Percentiles rank a stretch among this genome's conserved stretches.
Evolutionary conservation across 2,329 filamentous ascomycete species (phyloP).

Genomic region (Colletotrichum navitas): DNA sequence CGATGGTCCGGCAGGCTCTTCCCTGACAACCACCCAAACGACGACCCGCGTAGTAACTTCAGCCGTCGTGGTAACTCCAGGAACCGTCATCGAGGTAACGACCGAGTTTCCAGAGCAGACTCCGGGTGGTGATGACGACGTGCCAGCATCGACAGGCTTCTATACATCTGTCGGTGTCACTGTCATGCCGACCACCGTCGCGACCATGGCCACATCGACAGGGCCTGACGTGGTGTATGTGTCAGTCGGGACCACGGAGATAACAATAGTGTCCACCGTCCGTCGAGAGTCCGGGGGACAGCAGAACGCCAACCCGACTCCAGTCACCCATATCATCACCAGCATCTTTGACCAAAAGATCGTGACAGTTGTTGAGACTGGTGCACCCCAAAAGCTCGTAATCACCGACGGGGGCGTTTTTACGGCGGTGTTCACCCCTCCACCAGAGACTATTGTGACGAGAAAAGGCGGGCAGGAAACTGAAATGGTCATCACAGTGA

Average conservation of each 20-base stretch:
- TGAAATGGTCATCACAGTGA: slow-evolving; percentile 34
- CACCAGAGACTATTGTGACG: slow-evolving; percentile 14
- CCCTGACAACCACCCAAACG: slow-evolving; percentile 17
- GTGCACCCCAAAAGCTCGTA: slow-evolving; percentile 34
- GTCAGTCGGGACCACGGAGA: slow-evolving; percentile 43
- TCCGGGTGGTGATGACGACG: not conserved
- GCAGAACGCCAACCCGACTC: slow-evolving; percentile 22
- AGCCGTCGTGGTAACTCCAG: not conserved
- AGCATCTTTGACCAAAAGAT: slow-evolving; percentile 44
- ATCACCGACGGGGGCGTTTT: slow-evolving; percentile 31
- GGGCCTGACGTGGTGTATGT: slow-evolving; percentile 30
- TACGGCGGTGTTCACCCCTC: slow-evolving; percentile 28
- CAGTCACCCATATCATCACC: slow-evolving; percentile 44
- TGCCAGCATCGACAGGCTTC: slow-evolving; percentile 2
- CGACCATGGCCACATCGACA: slow-evolving; percentile 7
- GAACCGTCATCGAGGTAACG: slow-evolving; percentile 1
- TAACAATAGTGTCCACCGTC: slow-evolving; percentile 43
- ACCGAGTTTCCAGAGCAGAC: slow-evolving; percentile 8
- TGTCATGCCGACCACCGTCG: slow-evolving; percentile 14
- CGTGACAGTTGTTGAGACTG: slow-evolving; percentile 38
- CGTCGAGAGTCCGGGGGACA: slow-evolving; percentile 23
- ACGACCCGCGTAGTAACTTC: not conserved
- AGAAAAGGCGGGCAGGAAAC: slow-evolving; percentile 31
- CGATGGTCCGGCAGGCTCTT: slow-evolving; percentile 10
- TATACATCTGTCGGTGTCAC: slow-evolving; percentile 22